phyloP scores from a whole-genome alignment of 2,329 filamentous ascomycete genomes.

The Diaporthe sp. region DNA sequence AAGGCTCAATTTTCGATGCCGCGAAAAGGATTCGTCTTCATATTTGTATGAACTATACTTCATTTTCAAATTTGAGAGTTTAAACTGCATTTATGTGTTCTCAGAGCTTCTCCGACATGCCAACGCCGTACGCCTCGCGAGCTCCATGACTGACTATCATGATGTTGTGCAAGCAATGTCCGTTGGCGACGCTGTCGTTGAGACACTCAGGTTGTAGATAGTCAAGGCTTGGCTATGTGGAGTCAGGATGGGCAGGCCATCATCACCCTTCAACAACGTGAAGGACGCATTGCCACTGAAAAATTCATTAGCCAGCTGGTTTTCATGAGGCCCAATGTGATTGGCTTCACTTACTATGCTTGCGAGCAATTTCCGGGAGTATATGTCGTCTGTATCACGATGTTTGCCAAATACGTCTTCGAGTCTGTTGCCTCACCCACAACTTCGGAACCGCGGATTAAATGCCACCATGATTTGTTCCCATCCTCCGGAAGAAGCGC shows the following conservation, averaged over 20 bases:
- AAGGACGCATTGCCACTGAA: conserved; percentile 37
- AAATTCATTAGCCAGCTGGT: background rate
- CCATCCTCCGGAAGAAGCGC: conserved; percentile 34
- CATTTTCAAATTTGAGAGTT: background rate
- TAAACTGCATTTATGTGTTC: background rate
- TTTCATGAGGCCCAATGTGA: background rate
- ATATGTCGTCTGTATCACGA: conserved; percentile 37
- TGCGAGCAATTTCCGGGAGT: conserved; percentile 38
- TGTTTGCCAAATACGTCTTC: conserved; percentile 37
- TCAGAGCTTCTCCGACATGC: background rate
- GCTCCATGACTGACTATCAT: background rate
- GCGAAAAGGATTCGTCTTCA: background rate
- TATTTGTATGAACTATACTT: background rate
- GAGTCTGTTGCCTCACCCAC: conserved; percentile 33
- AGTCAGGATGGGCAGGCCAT: conserved; percentile 35
- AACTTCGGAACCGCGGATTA: conserved; percentile 34
- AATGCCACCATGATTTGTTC: conserved; percentile 40
- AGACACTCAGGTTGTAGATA: conserved; percentile 36
- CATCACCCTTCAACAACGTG: conserved; percentile 32
- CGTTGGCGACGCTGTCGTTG: conserved; percentile 13
- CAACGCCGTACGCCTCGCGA: no score
- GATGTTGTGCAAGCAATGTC: conserved; percentile 20
- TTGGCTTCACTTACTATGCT: conserved; percentile 36
- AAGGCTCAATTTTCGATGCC: background rate
- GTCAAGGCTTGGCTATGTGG: conserved; percentile 34